Evolutionary conservation across 768 basidiomycete species (phyloP), one percentile per base, ranked within the genome.

Genomic region (Glaciozyma martinii): DNA sequence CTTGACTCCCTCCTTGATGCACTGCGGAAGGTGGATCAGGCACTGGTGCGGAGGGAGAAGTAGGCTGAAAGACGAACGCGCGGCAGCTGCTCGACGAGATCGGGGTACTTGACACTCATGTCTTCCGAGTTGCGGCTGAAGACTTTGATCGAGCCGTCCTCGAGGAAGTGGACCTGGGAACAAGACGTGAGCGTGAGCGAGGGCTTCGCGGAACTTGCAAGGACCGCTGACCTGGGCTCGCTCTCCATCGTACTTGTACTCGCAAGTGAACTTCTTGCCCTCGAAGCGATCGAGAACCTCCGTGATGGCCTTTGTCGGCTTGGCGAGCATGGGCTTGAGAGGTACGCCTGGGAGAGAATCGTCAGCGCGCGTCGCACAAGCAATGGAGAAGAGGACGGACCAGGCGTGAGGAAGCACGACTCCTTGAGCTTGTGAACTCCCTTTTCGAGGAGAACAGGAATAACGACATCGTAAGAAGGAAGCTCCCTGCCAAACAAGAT

Each of bases 241-340:
- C 76, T 99, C 95, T 10, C 95, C 95, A 69, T 99, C 95, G 71
- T 99, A 99, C 77, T 99, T 99, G 78, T 99, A 99, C 79, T 99
- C 95, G 78, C 93, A 98, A 13, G 95, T 97, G 75, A 99, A 98
- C 60, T 82, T 83, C 77, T 92, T 93, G 74, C 85, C 86, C 77
- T 99, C 95, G 74, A 98, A 99, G 63, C 92, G 81, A 78, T 99
- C 94, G 27, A 99, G 82, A 25, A 99, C 94, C 77, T 98, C 94
- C 19, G 90, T 86, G 70, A 99, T 98, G 4, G 95, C 95, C 77
- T 99, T 99, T 0, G 94, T 98, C 13, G 95, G 95, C 77, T 98
- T 99, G 21, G 95, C 95, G 59, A 99, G 80, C 95, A 99, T 99
- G 19, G 95, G 95, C 73, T 99, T 99, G 43, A 99, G 80, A 1